A percentile compares a stretch with the other conserved stretches of the same genome.
Conservation (phyloP, 2,329 filamentous ascomycete species). For the Penicillium sp. region DNA sequence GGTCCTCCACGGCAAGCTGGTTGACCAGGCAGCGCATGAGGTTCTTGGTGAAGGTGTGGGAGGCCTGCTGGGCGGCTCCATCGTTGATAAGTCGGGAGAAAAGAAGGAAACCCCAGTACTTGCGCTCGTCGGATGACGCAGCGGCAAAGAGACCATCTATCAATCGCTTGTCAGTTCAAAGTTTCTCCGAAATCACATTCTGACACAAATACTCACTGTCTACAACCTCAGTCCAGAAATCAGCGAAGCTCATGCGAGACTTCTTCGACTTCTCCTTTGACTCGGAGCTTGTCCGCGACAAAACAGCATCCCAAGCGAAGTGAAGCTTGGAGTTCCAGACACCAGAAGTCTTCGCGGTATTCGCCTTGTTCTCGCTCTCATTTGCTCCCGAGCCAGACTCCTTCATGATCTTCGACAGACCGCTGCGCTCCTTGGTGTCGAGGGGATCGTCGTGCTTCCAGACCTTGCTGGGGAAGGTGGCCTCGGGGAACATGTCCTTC, state of each 20-base stretch:
- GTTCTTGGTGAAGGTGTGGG: constrained; percentile 76
- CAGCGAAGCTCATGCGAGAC: constrained; percentile 57
- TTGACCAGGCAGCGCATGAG: constrained; percentile 80
- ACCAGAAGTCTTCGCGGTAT: constrained; percentile 54
- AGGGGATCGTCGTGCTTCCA: constrained; percentile 77
- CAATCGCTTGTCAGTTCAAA: constrained; percentile 23
- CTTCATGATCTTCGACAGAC: constrained; percentile 76
- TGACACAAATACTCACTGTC: constrained; percentile 64
- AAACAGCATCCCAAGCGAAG: constrained; percentile 82
- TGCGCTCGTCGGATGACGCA: constrained; percentile 80
- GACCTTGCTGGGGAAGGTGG: constrained; percentile 67
- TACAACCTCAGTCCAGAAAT: constrained; percentile 84
- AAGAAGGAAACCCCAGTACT: constrained; percentile 87
- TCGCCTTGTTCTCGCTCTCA: constrained; percentile 31
- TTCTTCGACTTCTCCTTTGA: constrained; percentile 37
- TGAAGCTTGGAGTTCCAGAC: constrained; percentile 79
- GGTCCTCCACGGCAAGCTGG: constrained; percentile 74
- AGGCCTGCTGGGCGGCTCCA: constrained; percentile 52
- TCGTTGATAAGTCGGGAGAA: constrained; percentile 72
- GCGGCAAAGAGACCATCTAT: constrained; percentile 80
- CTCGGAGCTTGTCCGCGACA: constrained; percentile 50
- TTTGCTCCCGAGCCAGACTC: constrained; percentile 52
- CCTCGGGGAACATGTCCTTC: constrained; percentile 63
- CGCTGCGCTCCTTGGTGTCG: constrained; percentile 65
- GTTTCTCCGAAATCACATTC: not conserved